These are phyloP conservation scores for Termitomyces sp. DNA, from an alignment of 768 basidiomycete species.

Conservation along the genomic window DNA sequence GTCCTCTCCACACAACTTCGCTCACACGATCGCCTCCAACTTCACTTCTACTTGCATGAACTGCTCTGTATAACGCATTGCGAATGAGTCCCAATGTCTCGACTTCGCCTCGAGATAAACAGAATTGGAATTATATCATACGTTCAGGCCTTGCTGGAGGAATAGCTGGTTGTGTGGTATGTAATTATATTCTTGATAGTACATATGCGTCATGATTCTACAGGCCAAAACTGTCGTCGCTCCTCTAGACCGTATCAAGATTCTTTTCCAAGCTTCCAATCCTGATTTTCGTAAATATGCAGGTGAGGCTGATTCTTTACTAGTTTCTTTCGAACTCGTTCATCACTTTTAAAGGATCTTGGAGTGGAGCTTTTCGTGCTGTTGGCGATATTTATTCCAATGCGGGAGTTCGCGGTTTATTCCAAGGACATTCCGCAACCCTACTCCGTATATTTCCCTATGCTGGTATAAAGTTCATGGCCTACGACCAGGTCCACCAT, in stretches of 20 bases:
- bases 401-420: slow-evolving; percentile 71
- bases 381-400: slow-evolving; percentile 64
- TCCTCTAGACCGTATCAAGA: slow-evolving; percentile 96
- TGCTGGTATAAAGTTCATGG: slow-evolving; percentile 95
- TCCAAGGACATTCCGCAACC: slow-evolving; percentile 96
- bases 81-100: slow-evolving; percentile 62
- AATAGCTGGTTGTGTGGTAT: slow-evolving; percentile 86
- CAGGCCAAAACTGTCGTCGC: slow-evolving; percentile 95
- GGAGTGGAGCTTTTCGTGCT: slow-evolving; percentile 80
- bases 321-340: not conserved
- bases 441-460: slow-evolving; percentile 94
- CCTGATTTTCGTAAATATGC: slow-evolving; percentile 93
- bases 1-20: not conserved
- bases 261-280: slow-evolving; percentile 96
- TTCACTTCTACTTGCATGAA: slow-evolving; percentile 25
- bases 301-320: slow-evolving; percentile 46
- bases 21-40: not conserved
- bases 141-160: slow-evolving; percentile 91
- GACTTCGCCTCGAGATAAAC: slow-evolving; percentile 43
- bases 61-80: slow-evolving; percentile 21
- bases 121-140: slow-evolving; percentile 55
- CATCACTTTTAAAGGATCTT: slow-evolving; percentile 56
- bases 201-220: not conserved
- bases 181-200: slow-evolving; percentile 26
- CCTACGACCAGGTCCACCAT: slow-evolving; percentile 83